Base-by-base conservation (phyloP, 352 stramenopile genomes). In the Phytopythium ostracodes region DNA sequence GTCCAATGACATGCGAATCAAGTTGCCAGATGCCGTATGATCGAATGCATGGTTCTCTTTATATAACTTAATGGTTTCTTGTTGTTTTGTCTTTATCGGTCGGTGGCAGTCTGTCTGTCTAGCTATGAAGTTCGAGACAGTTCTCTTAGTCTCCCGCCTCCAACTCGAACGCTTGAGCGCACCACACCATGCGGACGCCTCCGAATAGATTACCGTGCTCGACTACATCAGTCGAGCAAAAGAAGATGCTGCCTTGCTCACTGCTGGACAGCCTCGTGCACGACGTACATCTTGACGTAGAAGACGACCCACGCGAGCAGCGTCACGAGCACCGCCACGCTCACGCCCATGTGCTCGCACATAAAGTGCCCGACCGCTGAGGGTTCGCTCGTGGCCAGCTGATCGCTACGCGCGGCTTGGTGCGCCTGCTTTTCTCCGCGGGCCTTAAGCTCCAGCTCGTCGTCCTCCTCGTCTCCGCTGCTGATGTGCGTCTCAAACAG, bases 221-320 rank as follows among this genome's bases (percentile, higher is more conserved):
- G 33, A 38, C 33, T 14, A 38, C 10, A 5, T 38, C 10, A 38
- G 33, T 10, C 33, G 33, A 38, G 33, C 33, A 10, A 14, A 38
- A 12, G 10, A 33, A 33, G 29, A 33, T 33, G 29, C 29, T 33
- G 40, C 15, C 40, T 20, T 1, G 42, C 6, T 33, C n/a, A 52
- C 46, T 52, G 22, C 46, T 52, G 46, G 38, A 31, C 51, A 46
- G 38, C 47, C 18, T 24, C 35, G 14, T 66, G 57, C 42, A 65
- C 62, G 57, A 64, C 60, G 50, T 64, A 75, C 25, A 66, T 31
- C 22, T 64, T 59, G 50, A 47, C 59, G 25, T 74, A 70, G 62
- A 68, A 72, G 44, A 81, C 47, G 53, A 76, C 54, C 61, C 65
- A 83, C 36, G 81, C 72, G 44, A 82, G 64, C 27, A 64, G 58